Conservation (phyloP, 306 rosid species). For the Luffa aegyptiaca region DNA sequence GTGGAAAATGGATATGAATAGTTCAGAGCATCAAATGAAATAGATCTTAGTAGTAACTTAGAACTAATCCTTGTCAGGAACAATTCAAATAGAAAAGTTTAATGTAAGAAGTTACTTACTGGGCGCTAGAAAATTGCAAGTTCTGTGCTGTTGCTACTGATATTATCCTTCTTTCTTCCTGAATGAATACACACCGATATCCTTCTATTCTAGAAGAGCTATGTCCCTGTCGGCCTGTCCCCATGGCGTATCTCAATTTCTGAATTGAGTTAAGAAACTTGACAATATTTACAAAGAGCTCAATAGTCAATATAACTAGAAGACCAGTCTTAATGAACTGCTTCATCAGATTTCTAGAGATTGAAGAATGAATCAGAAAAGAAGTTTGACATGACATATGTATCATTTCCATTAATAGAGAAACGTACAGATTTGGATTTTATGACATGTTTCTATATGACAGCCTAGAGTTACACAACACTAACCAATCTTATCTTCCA, state of each 20-base stretch:
- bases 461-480: neutral
- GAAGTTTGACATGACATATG: neutral
- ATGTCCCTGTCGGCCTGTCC: no score
- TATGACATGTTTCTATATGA: neutral
- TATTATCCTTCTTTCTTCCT: neutral
- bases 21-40: neutral
- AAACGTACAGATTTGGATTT: neutral
- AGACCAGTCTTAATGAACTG: neutral
- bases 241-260: neutral
- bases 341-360: neutral
- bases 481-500: neutral
- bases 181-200: neutral
- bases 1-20: neutral
- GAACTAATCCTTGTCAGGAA: neutral
- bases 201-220: neutral
- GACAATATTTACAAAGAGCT: neutral
- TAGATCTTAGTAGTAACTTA: neutral
- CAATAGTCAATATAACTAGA: neutral
- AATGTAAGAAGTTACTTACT: no score
- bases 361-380: neutral
- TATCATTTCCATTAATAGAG: neutral
- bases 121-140: no score
- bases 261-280: neutral
- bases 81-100: neutral
- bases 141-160: neutral